A percentile compares a stretch with the other conserved stretches of the same genome.
phyloP scores from a whole-genome alignment of 208 protist genomes.

The Trypanosomatidae sp. region DNA sequence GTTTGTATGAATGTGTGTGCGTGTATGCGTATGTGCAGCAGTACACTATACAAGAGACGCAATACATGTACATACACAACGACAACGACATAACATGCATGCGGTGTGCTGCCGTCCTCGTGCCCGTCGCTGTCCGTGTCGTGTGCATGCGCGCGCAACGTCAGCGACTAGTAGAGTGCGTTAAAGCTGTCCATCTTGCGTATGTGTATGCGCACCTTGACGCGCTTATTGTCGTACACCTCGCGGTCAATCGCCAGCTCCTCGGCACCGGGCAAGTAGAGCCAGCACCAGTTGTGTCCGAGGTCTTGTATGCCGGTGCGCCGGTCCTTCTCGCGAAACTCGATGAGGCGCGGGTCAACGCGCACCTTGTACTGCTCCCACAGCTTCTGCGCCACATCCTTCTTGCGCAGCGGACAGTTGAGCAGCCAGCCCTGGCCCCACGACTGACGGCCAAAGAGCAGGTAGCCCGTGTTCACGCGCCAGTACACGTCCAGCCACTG shows the following conservation, averaged over 20 bases:
- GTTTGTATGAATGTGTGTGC: too few relatives aligned
- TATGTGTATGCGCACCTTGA: constrained; percentile 88
- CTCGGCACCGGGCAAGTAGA: constrained; percentile 86
- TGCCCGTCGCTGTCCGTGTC: neutral
- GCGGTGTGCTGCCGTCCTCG: neutral
- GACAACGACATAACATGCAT: neutral
- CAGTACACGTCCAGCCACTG: constrained; percentile 90
- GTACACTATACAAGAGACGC: neutral
- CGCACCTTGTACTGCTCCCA: constrained; percentile 90
- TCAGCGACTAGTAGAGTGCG: constrained; percentile 46
- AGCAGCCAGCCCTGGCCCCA: constrained; percentile 84
- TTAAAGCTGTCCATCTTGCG: constrained; percentile 64
- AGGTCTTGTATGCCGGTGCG: constrained; percentile 84
- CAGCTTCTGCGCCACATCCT: constrained; percentile 83
- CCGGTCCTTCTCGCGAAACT: constrained; percentile 80
- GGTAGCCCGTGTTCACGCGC: constrained; percentile 87
- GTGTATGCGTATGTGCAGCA: neutral
- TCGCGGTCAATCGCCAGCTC: constrained; percentile 82
- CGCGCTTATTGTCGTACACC: constrained; percentile 89
- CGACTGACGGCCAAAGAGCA: constrained; percentile 78
- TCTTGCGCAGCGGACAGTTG: constrained; percentile 82
- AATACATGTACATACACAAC: neutral
- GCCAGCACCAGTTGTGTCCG: constrained; percentile 89
- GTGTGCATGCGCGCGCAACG: too few relatives aligned
- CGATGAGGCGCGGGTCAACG: constrained; percentile 71